Evolutionary conservation across 345 rosid genomes (phyloP).

Genomic region (Lumnitzera littorea): DNA sequence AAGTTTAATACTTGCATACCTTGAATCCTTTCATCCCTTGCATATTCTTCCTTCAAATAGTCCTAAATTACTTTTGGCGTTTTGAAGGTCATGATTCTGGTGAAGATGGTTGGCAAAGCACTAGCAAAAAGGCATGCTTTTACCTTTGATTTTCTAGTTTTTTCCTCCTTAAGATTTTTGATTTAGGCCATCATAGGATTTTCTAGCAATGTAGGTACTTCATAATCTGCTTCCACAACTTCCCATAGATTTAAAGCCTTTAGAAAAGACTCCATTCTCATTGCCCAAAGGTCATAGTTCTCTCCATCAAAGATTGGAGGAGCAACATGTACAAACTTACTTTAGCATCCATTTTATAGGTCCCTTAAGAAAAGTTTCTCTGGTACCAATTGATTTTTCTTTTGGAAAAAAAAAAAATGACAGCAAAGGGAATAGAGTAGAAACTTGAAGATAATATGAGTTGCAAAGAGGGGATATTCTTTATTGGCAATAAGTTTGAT

Average conservation of each 20-base stretch:
- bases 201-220: slow-evolving; percentile 1
- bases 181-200: slow-evolving; percentile 3
- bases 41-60: slow-evolving; percentile 5
- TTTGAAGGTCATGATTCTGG: background rate
- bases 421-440: too few species aligned
- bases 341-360: too few species aligned
- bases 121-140: background rate
- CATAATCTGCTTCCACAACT: slow-evolving; percentile 7
- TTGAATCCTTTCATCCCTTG: slow-evolving; percentile 2
- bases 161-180: slow-evolving; percentile 1
- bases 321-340: too few species aligned
- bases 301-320: too few species aligned
- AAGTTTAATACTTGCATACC: slow-evolving; percentile 4
- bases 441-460: too few species aligned
- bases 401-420: too few species aligned
- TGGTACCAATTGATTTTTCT: too few species aligned
- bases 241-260: slow-evolving; percentile 8
- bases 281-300: slow-evolving; percentile 11
- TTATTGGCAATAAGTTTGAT: too few species aligned
- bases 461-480: too few species aligned
- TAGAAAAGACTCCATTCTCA: slow-evolving; percentile 8
- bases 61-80: slow-evolving; percentile 6
- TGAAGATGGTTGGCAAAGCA: slow-evolving; percentile 6
- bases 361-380: too few species aligned
- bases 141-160: slow-evolving; percentile 3